Conservation (phyloP, 805 yeast species). For the Priceomyces castillae region DNA sequence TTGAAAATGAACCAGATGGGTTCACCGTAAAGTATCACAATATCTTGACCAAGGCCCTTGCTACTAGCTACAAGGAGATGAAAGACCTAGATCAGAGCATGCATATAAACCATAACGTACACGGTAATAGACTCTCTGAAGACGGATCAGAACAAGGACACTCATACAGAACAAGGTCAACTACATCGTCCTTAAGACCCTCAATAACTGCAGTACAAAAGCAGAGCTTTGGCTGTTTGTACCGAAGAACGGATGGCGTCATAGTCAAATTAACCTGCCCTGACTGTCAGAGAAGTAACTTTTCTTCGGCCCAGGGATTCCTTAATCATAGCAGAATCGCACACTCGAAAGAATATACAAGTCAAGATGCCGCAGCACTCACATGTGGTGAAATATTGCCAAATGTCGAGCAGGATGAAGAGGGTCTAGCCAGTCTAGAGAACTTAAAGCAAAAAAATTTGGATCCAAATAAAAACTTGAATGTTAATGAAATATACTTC, state of each 20-base stretch:
- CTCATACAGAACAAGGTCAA: conserved; percentile 47
- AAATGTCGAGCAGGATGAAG: conserved; percentile 55
- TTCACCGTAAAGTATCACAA: conserved; percentile 43
- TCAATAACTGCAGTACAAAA: conserved; percentile 30
- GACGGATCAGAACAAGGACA: conserved; percentile 14
- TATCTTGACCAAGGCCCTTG: conserved; percentile 32
- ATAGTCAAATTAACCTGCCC: conserved; percentile 67
- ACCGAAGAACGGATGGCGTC: conserved; percentile 67
- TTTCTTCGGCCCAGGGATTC: conserved; percentile 78
- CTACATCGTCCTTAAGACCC: conserved; percentile 55
- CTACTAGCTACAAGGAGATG: conserved; percentile 28
- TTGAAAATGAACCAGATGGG: conserved; percentile 44
- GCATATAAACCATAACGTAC: neutral
- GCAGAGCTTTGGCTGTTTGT: conserved; percentile 48
- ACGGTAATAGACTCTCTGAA: conserved; percentile 1
- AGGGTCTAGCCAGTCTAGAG: conserved; percentile 41
- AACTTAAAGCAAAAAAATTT: conserved; percentile 32
- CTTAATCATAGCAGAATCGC: conserved; percentile 74
- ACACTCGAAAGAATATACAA: conserved; percentile 65
- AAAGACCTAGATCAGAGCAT: conserved; percentile 1
- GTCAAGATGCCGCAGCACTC: conserved; percentile 73
- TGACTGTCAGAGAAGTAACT: conserved; percentile 63
- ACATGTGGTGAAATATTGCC: conserved; percentile 59
- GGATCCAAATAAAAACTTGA: conserved; percentile 44
- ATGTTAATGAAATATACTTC: conserved; percentile 34